A percentile compares a stretch with the other conserved stretches of the same genome.
Conservation (phyloP, 1,139 yeast species). For the Yueomyces sp. region DNA sequence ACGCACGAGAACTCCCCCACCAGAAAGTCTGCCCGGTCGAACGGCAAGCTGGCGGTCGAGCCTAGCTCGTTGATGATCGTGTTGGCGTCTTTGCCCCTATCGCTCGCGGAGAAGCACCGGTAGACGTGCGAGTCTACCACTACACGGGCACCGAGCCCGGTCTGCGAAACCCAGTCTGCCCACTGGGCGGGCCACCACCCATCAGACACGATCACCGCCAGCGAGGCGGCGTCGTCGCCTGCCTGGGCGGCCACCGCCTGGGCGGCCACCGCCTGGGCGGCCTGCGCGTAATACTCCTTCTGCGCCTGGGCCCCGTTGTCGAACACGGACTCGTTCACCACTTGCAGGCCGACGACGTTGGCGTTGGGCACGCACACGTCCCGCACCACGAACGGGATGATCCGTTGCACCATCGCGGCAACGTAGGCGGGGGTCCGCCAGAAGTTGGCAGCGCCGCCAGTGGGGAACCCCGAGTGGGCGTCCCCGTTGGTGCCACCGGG, state of each 20-base stretch:
- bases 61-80: constrained; percentile 50
- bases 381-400: constrained; percentile 47
- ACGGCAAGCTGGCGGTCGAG: constrained; percentile 36
- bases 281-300: constrained; percentile 53
- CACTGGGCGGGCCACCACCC: constrained; percentile 88
- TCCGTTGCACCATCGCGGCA: constrained; percentile 30
- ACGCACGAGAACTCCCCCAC: constrained; percentile 92
- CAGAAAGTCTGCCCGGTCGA: constrained; percentile 52
- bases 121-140: constrained; percentile 79
- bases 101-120: constrained; percentile 71
- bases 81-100: constrained; percentile 51
- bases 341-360: constrained; percentile 69
- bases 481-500: constrained; percentile 89
- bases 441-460: constrained; percentile 54
- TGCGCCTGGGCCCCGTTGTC: constrained; percentile 40
- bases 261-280: constrained; percentile 46
- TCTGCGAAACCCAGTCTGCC: constrained; percentile 50
- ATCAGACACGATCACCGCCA: constrained; percentile 78
- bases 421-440: constrained; percentile 29
- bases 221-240: constrained; percentile 38
- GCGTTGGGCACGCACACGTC: constrained; percentile 49
- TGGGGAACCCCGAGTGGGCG: constrained; percentile 61
- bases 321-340: constrained; percentile 75
- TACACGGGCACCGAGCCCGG: constrained; percentile 38
- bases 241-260: constrained; percentile 44